Base-by-base conservation (phyloP, 345 rosid species). In the Eutrema japonicum region DNA sequence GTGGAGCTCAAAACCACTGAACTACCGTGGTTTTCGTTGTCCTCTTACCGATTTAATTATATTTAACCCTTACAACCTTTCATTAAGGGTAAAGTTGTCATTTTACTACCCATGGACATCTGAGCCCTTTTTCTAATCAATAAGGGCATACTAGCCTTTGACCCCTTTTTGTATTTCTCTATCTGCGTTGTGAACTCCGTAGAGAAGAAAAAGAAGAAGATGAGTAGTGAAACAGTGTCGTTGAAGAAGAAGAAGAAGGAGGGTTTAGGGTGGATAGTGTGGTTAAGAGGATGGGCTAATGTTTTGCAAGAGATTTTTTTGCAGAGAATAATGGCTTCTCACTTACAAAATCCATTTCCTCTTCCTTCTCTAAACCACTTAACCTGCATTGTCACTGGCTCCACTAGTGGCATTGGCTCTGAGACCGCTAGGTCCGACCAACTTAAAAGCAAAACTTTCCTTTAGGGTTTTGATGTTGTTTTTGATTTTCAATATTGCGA, bases 331-430 rank as follows among this genome's bases (percentile, higher is more conserved):
- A 70, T 78, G 83, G 89, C 94, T 22, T 86, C 92, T 75, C 92
- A 87, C 77, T 80, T 93, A 65, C 80, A 82, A n/a, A 86, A 81
- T 47, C 94, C 97, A 59, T 64, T 89, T 47, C 83, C 90, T 47
- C 77, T 91, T 72, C 97, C 97, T 73, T 86, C 92, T 7, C 54
- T 87, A 27, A 78, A 82, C 73, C 83, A 85, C 72, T 81, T 86
- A 67, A 89, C 96, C 8, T 89, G 88, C 81, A 77, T 89, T 78
- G 92, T 91, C 60, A 91, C 98, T 30, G 97, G 97, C 69, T 89
- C 91, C 74, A 89, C 98, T 66, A 93, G 93, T 75, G 98, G 94
- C 83, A 93, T 93, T 83, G 98, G 97, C 82, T 81, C 74, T 30
- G 90, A 90, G 82, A 89, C 81, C 8, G 89, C 92, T 63, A 83